These are phyloP conservation scores for Sporothrix inflata DNA, from an alignment of 2,329 filamentous ascomycete genomes.

Conservation along the genomic window DNA sequence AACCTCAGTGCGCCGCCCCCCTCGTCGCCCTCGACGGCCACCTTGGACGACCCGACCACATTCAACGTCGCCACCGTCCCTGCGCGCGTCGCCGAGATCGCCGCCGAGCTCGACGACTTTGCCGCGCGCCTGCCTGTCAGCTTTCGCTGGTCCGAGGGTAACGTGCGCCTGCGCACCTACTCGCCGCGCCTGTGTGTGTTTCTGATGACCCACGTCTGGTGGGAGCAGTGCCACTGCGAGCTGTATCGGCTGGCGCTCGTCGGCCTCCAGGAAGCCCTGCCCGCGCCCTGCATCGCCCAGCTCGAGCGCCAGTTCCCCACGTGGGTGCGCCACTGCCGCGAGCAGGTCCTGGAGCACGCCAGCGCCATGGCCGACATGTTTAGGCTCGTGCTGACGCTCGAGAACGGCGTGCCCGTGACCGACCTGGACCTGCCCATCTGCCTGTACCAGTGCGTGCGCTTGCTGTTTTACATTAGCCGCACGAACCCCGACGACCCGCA, in stretches of 20 bases:
- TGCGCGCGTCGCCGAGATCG: conserved; percentile 52
- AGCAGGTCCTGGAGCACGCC: conserved; percentile 58
- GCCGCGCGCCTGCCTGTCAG: conserved; percentile 57
- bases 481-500: conserved; percentile 48
- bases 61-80: conserved; percentile 40
- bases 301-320: conserved; percentile 46
- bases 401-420: conserved; percentile 54
- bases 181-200: conserved; percentile 61
- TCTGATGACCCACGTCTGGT: conserved; percentile 64
- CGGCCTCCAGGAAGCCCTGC: conserved; percentile 56
- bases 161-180: conserved; percentile 59
- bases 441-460: conserved; percentile 58
- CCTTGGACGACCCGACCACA: background rate
- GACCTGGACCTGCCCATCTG: conserved; percentile 60
- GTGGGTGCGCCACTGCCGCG: conserved; percentile 54
- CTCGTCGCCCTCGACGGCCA: background rate
- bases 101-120: conserved; percentile 52
- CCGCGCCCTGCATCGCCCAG: conserved; percentile 48
- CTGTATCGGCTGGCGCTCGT: conserved; percentile 57
- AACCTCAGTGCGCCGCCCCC: background rate
- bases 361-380: conserved; percentile 61
- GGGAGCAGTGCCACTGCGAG: conserved; percentile 62
- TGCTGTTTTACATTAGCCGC: conserved; percentile 56
- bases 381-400: conserved; percentile 53
- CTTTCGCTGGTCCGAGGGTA: conserved; percentile 62